Conservation (phyloP, 495 filamentous ascomycete genomes). For the Acidiella bohemica region DNA sequence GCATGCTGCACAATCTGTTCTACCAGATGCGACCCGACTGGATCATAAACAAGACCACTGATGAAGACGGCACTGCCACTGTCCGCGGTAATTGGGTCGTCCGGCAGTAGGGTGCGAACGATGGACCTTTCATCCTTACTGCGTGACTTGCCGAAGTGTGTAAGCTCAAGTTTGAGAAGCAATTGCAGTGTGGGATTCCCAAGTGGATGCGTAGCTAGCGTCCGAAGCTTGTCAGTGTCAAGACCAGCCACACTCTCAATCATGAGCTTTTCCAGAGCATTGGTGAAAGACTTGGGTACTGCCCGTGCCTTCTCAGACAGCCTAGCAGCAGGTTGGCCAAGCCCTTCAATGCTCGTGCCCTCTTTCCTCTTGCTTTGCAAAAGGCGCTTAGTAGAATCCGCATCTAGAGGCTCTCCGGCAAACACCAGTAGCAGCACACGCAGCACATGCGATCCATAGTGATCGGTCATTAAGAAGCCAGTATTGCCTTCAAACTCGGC, state of each 20-base stretch:
- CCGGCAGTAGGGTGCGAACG: constrained; percentile 47
- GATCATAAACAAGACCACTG: constrained; percentile 73
- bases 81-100: constrained; percentile 45
- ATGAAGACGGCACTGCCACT: constrained; percentile 56
- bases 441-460: constrained; percentile 82
- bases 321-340: constrained; percentile 26
- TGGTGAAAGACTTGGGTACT: constrained; percentile 66
- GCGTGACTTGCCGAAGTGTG: constrained; percentile 49
- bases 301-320: constrained; percentile 25
- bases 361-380: constrained; percentile 86
- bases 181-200: constrained; percentile 85
- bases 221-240: constrained; percentile 57
- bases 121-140: constrained; percentile 48
- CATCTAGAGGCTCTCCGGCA: constrained; percentile 61
- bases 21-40: constrained; percentile 75
- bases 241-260: constrained; percentile 53
- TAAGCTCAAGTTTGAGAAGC: constrained; percentile 68
- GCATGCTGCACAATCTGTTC: constrained; percentile 69
- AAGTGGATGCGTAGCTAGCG: constrained; percentile 71
- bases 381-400: constrained; percentile 49
- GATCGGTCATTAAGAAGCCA: constrained; percentile 70
- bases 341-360: constrained; percentile 43
- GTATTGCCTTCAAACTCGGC: constrained; percentile 74
- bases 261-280: constrained; percentile 66
- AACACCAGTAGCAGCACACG: constrained; percentile 74